phyloP scores from a whole-genome alignment of 441 rosid species.

The Pelargonium australe region DNA sequence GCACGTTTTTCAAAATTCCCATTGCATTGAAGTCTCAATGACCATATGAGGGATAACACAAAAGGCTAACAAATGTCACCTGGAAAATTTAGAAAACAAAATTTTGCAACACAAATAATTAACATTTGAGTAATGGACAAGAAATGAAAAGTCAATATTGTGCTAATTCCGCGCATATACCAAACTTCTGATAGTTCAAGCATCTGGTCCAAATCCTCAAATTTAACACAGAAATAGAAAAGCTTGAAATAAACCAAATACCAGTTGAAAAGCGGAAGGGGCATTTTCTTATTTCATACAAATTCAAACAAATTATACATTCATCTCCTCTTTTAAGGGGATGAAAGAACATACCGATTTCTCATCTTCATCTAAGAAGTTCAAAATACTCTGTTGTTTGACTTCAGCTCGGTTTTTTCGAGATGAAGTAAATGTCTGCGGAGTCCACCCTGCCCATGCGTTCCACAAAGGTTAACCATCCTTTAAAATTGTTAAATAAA shows the following conservation, averaged over 20 bases:
- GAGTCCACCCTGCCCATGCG: constrained; percentile 72
- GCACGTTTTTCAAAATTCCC: neutral
- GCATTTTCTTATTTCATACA: neutral
- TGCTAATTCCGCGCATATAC: neutral
- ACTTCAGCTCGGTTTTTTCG: constrained; percentile 87
- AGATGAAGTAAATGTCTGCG: constrained; percentile 81
- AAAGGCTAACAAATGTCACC: neutral
- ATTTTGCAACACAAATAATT: neutral
- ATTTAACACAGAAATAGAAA: neutral
- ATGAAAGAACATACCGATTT: constrained; percentile 45
- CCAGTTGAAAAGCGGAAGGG: neutral
- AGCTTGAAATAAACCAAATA: neutral
- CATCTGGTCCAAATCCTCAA: neutral
- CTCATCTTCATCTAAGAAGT: constrained; percentile 94
- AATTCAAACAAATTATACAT: neutral
- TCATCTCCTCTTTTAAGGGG: constrained; percentile 1
- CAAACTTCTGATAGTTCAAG: neutral
- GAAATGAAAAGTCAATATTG: neutral
- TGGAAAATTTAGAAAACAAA: neutral
- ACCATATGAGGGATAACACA: neutral
- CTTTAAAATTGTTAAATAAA: constrained; percentile 10
- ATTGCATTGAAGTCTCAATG: neutral
- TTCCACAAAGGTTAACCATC: constrained; percentile 15
- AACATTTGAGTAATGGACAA: neutral
- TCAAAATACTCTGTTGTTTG: constrained; percentile 72